Conservation (phyloP, 208 protist genomes). For the Lotmaria passim region DNA sequence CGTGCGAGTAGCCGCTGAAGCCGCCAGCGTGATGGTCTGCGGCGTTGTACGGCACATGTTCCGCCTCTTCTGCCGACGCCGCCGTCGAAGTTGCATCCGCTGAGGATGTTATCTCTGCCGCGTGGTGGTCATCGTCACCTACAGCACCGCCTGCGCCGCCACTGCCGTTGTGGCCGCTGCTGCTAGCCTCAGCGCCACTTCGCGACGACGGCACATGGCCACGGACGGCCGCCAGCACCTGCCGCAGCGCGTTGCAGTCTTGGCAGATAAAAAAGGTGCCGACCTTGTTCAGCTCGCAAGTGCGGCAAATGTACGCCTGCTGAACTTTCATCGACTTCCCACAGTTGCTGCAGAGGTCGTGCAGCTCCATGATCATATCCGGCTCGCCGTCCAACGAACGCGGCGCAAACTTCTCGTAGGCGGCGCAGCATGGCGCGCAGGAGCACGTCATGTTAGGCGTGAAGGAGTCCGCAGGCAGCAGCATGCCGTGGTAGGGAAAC, state of each 20-base stretch:
- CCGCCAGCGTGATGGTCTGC: too few species aligned
- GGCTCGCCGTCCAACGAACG: conserved; percentile 55
- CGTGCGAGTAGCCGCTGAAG: conserved; percentile 52
- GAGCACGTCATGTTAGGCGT: conserved; percentile 64
- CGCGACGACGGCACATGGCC: conserved; percentile 4
- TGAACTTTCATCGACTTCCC: conserved; percentile 50
- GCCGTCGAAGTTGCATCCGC: not conserved
- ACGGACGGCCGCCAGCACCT: conserved; percentile 20
- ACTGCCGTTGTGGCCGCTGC: not conserved
- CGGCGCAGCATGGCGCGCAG: conserved; percentile 64
- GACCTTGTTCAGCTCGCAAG: conserved; percentile 70
- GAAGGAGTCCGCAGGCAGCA: conserved; percentile 72
- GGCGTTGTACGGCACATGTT: not conserved
- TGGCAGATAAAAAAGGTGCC: conserved; percentile 71
- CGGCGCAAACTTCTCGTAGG: conserved; percentile 71
- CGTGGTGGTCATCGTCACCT: not conserved
- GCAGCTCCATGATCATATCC: conserved; percentile 77
- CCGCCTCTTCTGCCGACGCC: too few species aligned
- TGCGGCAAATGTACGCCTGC: conserved; percentile 78
- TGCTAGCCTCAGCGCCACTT: not conserved
- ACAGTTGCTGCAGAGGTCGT: conserved; percentile 79
- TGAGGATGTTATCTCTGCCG: not conserved
- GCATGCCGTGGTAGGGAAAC: conserved; percentile 79
- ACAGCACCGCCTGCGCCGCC: not conserved
- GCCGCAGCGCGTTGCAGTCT: conserved; percentile 70